Base-by-base conservation (phyloP, 441 rosid genomes). In the Rhodomyrtus psidioides region DNA sequence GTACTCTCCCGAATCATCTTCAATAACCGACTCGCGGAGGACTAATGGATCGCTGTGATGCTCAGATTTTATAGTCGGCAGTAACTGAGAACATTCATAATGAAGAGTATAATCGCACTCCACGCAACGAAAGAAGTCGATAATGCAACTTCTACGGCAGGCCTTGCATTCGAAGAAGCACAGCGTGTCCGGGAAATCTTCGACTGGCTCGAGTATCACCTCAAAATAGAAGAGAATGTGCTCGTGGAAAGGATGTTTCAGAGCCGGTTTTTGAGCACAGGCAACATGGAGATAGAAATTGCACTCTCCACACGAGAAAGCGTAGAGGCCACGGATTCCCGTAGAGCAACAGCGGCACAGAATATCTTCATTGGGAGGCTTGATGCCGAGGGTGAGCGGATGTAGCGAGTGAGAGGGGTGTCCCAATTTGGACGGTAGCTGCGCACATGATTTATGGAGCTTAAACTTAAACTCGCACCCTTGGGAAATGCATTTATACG, bases 381-480 rank as follows among this genome's bases (percentile, higher is more conserved):
- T n/a, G n/a, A n/a, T n/a, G n/a, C n/a, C n/a, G n/a, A n/a, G n/a
- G n/a, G n/a, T n/a, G n/a, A n/a, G n/a, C n/a, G n/a, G n/a, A n/a
- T n/a, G n/a, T n/a, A n/a, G n/a, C n/a, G n/a, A n/a, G n/a, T n/a
- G n/a, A n/a, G n/a, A n/a, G n/a, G n/a, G n/a, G n/a, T n/a, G n/a
- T n/a, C n/a, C n/a, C n/a, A n/a, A n/a, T n/a, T n/a, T n/a, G n/a
- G n/a, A n/a, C n/a, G n/a, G n/a, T n/a, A n/a, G n/a, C n/a, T n/a
- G n/a, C n/a, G n/a, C n/a, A n/a, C n/a, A n/a, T n/a, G n/a, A 60
- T 65, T 46, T 8, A 30, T 84, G 82, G 81, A 84, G 46, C 12
- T 12, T 2, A 56, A 65, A 84, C 0, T 1, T 0, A n/a, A n/a
- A n/a, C n/a, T n/a, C n/a, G 26, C 15, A 19, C 30, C 6, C 10